phyloP scores from a whole-genome alignment of 306 rosid genomes.

The Luffa acutangula region DNA sequence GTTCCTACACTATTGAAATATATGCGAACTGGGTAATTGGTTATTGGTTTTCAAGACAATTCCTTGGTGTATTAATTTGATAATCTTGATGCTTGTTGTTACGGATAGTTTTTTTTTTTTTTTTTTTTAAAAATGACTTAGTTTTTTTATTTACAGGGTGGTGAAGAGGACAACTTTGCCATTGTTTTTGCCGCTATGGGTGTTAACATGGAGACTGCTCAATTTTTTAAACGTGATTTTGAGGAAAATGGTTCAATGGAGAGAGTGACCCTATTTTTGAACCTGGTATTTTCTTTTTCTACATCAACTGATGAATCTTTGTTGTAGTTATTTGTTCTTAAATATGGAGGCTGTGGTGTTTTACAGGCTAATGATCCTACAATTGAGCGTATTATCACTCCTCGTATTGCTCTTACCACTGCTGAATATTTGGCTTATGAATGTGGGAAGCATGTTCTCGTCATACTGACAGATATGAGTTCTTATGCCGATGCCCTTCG shows the following conservation, averaged over 20 bases:
- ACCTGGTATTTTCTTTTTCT: constrained; percentile 48
- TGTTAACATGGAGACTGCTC: constrained; percentile 99
- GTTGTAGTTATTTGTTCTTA: background rate
- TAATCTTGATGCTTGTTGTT: background rate
- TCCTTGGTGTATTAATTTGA: background rate
- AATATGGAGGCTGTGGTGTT: constrained; percentile 6
- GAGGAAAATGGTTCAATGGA: constrained; percentile 99
- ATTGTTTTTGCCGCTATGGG: constrained; percentile 99
- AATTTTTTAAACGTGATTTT: constrained; percentile 96
- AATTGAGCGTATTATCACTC: constrained; percentile 97
- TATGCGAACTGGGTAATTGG: background rate
- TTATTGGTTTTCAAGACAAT: background rate
- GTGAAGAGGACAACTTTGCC: constrained; percentile 90
- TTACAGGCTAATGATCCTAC: constrained; percentile 98
- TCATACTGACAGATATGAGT: constrained; percentile 98
- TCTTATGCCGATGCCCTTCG: constrained; percentile 99
- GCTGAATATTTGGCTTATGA: constrained; percentile 99
- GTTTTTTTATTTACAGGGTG: constrained; percentile 39
- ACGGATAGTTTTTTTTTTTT: background rate
- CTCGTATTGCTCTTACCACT: constrained; percentile 99
- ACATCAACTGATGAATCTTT: background rate
- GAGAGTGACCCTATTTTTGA: constrained; percentile 98
- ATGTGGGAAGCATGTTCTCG: constrained; percentile 99
- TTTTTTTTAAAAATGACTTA: no score
- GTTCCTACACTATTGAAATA: background rate